These are phyloP conservation scores for Hymenoscyphus salicellus DNA, from an alignment of 2,329 filamentous ascomycete genomes.

Conservation along the genomic window DNA sequence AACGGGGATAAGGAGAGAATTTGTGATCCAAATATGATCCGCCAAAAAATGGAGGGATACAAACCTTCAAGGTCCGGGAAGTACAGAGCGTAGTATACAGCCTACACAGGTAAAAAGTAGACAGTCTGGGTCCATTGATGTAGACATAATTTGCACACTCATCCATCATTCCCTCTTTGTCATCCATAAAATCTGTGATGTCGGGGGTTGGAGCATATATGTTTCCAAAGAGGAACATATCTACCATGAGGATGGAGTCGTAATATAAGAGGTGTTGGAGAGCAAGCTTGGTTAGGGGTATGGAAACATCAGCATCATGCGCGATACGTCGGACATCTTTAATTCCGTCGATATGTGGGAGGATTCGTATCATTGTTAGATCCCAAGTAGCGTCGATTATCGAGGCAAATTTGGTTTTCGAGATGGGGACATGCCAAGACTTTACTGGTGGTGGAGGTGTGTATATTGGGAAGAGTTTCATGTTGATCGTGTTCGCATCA, in stretches of 20 bases:
- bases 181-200: conserved; percentile 74
- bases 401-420: conserved; percentile 62
- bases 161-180: conserved; percentile 71
- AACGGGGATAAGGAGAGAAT: background rate
- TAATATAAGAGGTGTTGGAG: conserved; percentile 91
- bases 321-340: conserved; percentile 84
- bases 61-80: conserved; percentile 68
- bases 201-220: conserved; percentile 82
- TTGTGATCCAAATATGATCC: background rate
- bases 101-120: conserved; percentile 67
- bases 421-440: conserved; percentile 86
- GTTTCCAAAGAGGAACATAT: conserved; percentile 91
- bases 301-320: conserved; percentile 77
- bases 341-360: conserved; percentile 85
- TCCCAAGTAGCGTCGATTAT: conserved; percentile 70
- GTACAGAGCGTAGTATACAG: conserved; percentile 84
- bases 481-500: conserved; percentile 90
- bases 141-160: conserved; percentile 82
- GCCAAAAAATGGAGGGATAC: background rate
- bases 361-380: conserved; percentile 73
- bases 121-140: conserved; percentile 38
- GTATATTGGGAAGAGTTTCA: conserved; percentile 89
- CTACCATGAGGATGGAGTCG: conserved; percentile 82
- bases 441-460: conserved; percentile 72
- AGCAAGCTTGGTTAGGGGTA: conserved; percentile 80